Evolutionary conservation across 176 grass and related monocot genomes (phyloP).

Genomic region (Ampelocalamus luodianensis): DNA sequence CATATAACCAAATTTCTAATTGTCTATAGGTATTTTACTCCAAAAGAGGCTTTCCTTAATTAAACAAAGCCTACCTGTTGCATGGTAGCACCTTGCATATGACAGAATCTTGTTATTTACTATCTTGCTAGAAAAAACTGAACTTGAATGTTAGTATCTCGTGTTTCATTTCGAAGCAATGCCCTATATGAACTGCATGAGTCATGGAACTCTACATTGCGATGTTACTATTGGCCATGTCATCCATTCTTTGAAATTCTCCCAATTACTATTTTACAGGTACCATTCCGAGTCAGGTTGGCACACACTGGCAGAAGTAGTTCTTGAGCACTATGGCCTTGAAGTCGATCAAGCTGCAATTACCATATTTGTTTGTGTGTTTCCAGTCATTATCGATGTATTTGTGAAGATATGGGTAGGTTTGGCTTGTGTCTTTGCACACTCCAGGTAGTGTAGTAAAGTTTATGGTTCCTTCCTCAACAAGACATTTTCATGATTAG

Average conservation of each 20-base stretch:
- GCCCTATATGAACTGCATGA: background rate
- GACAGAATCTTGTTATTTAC: slow-evolving; percentile 24
- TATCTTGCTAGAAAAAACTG: slow-evolving; percentile 17
- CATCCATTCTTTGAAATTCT: background rate
- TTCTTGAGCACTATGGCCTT: slow-evolving; percentile 87
- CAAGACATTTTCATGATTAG: background rate
- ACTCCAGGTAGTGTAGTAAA: background rate
- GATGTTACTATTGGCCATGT: background rate
- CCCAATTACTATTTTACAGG: slow-evolving; percentile 41
- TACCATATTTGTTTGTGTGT: slow-evolving; percentile 81
- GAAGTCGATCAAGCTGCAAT: slow-evolving; percentile 79
- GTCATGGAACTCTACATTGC: background rate
- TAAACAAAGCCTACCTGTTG: background rate
- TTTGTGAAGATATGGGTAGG: slow-evolving; percentile 91
- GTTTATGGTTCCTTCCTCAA: background rate
- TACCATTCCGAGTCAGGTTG: slow-evolving; percentile 93
- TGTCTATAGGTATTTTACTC: background rate
- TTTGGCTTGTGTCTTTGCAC: slow-evolving; percentile 13
- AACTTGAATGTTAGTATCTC: slow-evolving; percentile 5
- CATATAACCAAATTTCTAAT: background rate
- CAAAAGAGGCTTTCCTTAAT: background rate
- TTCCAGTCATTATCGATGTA: slow-evolving; percentile 83
- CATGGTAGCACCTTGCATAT: slow-evolving; percentile 7
- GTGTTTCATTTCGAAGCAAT: background rate
- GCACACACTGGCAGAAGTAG: slow-evolving; percentile 71